Evolutionary conservation across 2,329 filamentous ascomycete species (phyloP), one percentile per base, ranked within the genome.

Genomic region (Claviceps capensis): DNA sequence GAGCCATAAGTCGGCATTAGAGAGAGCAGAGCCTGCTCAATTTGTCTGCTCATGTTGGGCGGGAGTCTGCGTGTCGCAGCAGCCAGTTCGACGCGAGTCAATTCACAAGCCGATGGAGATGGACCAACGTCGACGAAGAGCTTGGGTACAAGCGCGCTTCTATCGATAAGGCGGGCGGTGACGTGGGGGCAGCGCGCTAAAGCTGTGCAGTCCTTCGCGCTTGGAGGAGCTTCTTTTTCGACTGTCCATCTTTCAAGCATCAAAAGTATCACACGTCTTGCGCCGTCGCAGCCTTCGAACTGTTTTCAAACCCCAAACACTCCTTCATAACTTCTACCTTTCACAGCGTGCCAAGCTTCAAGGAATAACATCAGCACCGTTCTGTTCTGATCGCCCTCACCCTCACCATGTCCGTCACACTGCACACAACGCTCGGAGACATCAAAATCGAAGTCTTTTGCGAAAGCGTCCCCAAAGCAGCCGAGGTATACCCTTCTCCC

Each of bases 401-500:
- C 23, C 45, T 17, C 45, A 54, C 14, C 58, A 83, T 84, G 81
- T 83, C 81, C 13, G 78, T 83, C 56, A 83, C 81, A 11, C 78
- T 98, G 14, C 89, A 96, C 69, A 98, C 93, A 48, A 87, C 83
- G 49, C 78, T 85, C 50, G 93, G 93, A 65, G 85, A 93, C 69
- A 77, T 98, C 65, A 98, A 97, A 72, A 80, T 97, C 61, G 93
- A 97, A 69, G 75, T 98, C 59, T 97, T 96, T 72, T 97, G 91
- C 73, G 88, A 96, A 67, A 84, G 86, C 60, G 88, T 95, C 36
- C 93, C 93, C 56, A 90, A 91, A 67, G 95, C 93, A 0, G 85
- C 89, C 56, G 87, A 95, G 72, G 85, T 85, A 71, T 52, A 71
- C 4, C 1, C 16, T 5, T 23, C 17, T 7, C 34, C 34, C n/a